Evolutionary conservation across 2,329 filamentous ascomycete species (phyloP).

Genomic region (Claviceps sp.): DNA sequence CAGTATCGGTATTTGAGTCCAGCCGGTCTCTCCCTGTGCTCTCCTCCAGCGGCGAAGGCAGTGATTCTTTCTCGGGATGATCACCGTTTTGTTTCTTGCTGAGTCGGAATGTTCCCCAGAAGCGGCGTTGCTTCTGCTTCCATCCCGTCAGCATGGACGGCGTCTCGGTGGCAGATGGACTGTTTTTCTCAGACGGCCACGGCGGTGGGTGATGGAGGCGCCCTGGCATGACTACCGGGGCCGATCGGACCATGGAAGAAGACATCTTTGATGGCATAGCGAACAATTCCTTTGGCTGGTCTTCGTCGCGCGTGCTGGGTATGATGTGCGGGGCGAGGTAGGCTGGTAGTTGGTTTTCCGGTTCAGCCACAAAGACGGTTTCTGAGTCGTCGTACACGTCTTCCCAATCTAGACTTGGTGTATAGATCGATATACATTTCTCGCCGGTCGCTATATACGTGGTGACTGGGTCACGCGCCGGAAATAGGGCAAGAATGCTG

Average conservation of each 20-base stretch:
- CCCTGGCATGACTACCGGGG: not conserved
- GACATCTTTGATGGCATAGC: not conserved
- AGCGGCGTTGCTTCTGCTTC: conserved; percentile 1
- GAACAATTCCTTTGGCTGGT: not conserved
- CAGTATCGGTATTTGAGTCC: not conserved
- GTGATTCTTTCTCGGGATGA: not conserved
- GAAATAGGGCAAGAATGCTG: not conserved
- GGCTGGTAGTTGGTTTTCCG: not conserved
- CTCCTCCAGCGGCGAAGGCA: not conserved
- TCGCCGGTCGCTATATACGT: no score
- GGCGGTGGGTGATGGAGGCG: not conserved
- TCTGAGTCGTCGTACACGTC: not conserved
- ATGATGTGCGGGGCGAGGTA: conserved; percentile 5
- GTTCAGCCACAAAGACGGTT: not conserved
- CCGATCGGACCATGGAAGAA: not conserved
- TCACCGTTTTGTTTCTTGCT: not conserved
- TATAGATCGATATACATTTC: not conserved
- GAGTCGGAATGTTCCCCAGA: conserved; percentile 2
- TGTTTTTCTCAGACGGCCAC: not conserved
- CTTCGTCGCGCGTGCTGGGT: not conserved
- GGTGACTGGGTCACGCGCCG: not conserved
- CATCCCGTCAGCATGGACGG: not conserved
- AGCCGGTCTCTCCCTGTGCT: not conserved
- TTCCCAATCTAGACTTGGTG: not conserved
- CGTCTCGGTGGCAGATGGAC: not conserved